Percentiles rank a stretch among this genome's conserved stretches.
Conservation (phyloP, 139 green algal species). For the Axilococcus clingmanii region DNA sequence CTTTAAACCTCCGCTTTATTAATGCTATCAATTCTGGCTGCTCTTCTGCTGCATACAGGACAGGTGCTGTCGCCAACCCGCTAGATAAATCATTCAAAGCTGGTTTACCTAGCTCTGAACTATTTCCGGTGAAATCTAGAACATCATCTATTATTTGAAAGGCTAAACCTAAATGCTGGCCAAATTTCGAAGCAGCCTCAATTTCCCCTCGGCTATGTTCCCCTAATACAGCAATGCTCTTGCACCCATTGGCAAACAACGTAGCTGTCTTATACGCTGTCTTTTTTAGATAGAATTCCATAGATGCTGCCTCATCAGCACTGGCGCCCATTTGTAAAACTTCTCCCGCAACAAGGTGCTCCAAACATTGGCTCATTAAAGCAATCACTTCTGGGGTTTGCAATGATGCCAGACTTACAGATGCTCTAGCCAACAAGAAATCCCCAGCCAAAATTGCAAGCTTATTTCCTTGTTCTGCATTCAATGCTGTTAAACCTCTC, state of each 20-base stretch:
- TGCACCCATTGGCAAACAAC: constrained; percentile 85
- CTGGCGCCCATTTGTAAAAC: constrained; percentile 92
- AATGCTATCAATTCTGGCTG: constrained; percentile 38
- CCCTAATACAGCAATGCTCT: constrained; percentile 71
- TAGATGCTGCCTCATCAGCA: constrained; percentile 45
- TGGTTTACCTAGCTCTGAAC: constrained; percentile 83
- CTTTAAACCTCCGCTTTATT: constrained; percentile 79
- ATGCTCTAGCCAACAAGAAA: constrained; percentile 92
- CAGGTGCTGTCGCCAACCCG: constrained; percentile 88
- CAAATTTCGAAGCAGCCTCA: constrained; percentile 38
- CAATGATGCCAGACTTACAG: constrained; percentile 80
- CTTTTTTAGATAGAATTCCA: constrained; percentile 86
- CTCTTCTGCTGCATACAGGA: constrained; percentile 76
- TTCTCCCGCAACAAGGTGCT: constrained; percentile 93
- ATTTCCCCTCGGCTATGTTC: constrained; percentile 29
- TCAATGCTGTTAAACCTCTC: constrained; percentile 73
- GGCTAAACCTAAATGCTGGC: constrained; percentile 79
- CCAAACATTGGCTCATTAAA: constrained; percentile 84
- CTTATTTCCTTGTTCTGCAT: constrained; percentile 77
- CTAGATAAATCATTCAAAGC: constrained; percentile 78
- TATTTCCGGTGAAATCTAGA: constrained; percentile 81
- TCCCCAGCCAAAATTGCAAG: constrained; percentile 94
- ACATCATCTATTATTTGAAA: constrained; percentile 98
- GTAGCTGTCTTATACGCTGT: constrained; percentile 96
- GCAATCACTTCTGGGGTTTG: constrained; percentile 75